A percentile compares a stretch with the other conserved stretches of the same genome.
Conservation (phyloP, 1,284 basidiomycete species). For the Trichosporon inkin region DNA sequence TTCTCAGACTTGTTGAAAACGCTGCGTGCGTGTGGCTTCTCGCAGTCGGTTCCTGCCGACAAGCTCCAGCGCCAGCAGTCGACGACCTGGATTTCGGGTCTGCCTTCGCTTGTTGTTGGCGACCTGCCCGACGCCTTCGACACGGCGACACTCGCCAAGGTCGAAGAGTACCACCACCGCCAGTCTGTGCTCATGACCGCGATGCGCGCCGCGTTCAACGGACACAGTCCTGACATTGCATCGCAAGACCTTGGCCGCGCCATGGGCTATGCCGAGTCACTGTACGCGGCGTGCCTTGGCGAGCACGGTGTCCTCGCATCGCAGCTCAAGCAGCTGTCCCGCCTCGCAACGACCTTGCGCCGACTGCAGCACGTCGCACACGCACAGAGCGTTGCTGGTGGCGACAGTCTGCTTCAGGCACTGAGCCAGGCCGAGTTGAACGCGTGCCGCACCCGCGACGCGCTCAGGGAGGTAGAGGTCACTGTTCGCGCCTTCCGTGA, state of each 20-base stretch:
- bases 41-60: slow-evolving; percentile 68
- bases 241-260: slow-evolving; percentile 81
- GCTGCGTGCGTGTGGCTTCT: slow-evolving; percentile 74
- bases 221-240: slow-evolving; percentile 75
- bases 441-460: slow-evolving; percentile 28
- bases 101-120: slow-evolving; percentile 20
- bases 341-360: slow-evolving; percentile 13
- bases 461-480: slow-evolving; percentile 34
- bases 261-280: slow-evolving; percentile 72
- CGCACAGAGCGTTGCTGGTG: slow-evolving; percentile 25
- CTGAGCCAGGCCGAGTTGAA: slow-evolving; percentile 25
- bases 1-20: slow-evolving; percentile 89
- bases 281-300: slow-evolving; percentile 61
- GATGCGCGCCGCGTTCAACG: slow-evolving; percentile 62
- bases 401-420: slow-evolving; percentile 16
- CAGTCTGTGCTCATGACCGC: slow-evolving; percentile 65
- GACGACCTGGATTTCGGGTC: slow-evolving; percentile 62
- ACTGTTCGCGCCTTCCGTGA: slow-evolving; percentile 37
- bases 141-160: slow-evolving; percentile 26
- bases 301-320: slow-evolving; percentile 33
- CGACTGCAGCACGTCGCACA: slow-evolving; percentile 28
- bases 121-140: slow-evolving; percentile 26
- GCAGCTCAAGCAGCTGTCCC: slow-evolving; percentile 14
- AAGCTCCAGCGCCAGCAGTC: slow-evolving; percentile 63
- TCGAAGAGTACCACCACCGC: slow-evolving; percentile 68